phyloP scores from a whole-genome alignment of 768 basidiomycete species.

The Pulveroboletus sp. region DNA sequence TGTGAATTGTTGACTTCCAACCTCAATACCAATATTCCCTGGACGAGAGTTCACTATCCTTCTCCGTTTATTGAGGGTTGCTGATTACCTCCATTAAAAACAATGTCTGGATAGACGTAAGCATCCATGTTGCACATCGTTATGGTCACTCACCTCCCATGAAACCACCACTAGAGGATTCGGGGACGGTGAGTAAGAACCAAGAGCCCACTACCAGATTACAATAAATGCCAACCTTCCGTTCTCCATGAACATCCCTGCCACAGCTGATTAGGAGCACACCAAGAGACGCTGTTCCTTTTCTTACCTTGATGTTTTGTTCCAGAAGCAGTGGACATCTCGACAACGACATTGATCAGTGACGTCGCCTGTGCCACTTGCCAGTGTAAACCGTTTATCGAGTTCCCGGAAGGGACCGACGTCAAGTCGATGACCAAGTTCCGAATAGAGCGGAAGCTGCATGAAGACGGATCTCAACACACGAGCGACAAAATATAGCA shows the following conservation, averaged over 20 bases:
- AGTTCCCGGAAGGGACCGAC: conserved; percentile 45
- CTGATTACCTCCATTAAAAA: conserved; percentile 39
- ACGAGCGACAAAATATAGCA: background rate
- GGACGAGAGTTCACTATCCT: background rate
- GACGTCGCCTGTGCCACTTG: conserved; percentile 77
- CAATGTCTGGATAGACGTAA: conserved; percentile 26
- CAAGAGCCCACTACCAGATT: background rate
- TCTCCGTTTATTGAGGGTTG: background rate
- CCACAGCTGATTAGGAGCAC: background rate
- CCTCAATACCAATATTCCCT: conserved; percentile 55
- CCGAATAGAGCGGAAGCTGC: conserved; percentile 63
- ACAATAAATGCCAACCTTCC: conserved; percentile 37
- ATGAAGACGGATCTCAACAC: conserved; percentile 1
- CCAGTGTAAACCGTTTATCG: conserved; percentile 77
- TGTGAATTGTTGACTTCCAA: conserved; percentile 78
- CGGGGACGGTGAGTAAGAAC: background rate
- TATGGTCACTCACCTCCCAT: conserved; percentile 45
- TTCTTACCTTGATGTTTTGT: conserved; percentile 62
- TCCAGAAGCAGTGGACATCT: conserved; percentile 61
- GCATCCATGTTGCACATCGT: background rate
- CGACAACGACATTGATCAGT: conserved; percentile 62
- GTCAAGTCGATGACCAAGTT: conserved; percentile 70
- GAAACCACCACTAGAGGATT: conserved; percentile 35
- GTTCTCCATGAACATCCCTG: conserved; percentile 71
- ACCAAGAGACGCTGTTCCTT: background rate